These are phyloP conservation scores for Cutaneotrichosporon curvatum DNA, from an alignment of 1,284 basidiomycete genomes.

Conservation along the genomic window DNA sequence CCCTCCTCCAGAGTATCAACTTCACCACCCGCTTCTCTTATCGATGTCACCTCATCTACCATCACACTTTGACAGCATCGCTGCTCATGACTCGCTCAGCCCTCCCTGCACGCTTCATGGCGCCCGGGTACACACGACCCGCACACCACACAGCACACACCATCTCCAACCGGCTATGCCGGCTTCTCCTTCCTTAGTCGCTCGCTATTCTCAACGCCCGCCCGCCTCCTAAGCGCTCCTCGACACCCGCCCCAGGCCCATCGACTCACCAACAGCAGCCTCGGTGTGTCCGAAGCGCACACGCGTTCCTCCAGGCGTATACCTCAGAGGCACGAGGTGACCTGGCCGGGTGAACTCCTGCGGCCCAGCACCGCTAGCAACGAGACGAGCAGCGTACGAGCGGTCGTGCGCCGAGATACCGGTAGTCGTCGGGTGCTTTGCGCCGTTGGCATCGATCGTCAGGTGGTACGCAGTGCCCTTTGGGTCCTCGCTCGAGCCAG, in stretches of 20 bases:
- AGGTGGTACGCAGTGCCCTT: slow-evolving; percentile 96
- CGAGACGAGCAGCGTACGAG: slow-evolving; percentile 72
- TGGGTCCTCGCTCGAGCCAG: slow-evolving; percentile 62
- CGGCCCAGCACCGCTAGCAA: slow-evolving; percentile 58
- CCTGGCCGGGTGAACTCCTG: slow-evolving; percentile 86
- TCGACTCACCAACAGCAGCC: slow-evolving; percentile 62
- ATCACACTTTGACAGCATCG: no score
- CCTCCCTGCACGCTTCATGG: no score
- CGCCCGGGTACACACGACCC: no score
- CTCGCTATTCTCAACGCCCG: no score
- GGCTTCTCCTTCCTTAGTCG: background rate
- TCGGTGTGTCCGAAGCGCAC: slow-evolving; percentile 90
- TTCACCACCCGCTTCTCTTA: no score
- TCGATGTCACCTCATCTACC: no score
- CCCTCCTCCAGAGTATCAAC: no score
- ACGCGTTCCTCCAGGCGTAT: slow-evolving; percentile 75
- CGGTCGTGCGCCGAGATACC: slow-evolving; percentile 97
- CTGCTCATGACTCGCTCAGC: no score
- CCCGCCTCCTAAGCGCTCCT: no score
- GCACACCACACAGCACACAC: no score
- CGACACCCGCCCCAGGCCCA: background rate
- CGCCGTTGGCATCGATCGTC: slow-evolving; percentile 76
- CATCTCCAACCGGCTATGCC: no score
- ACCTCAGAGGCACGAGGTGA: slow-evolving; percentile 88
- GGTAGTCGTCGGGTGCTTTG: slow-evolving; percentile 54